Base-by-base conservation (phyloP, 1,284 basidiomycete genomes). In the Violaceomyces palustris region DNA sequence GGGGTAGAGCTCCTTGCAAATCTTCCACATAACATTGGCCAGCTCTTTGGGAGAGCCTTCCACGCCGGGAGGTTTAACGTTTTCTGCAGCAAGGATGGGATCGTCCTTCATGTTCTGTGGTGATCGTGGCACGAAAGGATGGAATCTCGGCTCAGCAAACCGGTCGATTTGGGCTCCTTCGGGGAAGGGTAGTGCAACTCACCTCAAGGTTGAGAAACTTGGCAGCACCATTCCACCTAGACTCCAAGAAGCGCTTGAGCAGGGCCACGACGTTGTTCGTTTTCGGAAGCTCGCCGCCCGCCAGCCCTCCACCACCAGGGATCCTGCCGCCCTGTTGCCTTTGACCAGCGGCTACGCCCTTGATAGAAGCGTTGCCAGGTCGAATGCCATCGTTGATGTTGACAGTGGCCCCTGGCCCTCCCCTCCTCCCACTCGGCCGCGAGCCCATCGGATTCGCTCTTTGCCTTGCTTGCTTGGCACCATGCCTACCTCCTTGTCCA, bases 11-110 rank as follows among this genome's bases (percentile, higher is more conserved):
- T 85, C 80, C 19, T 81, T 79, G 7, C 87, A 86, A 15, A 91
- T 77, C 75, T 91, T 92, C 77, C 88, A 88, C 28, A 91, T 81
- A 19, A 88, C 88, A 6, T 84, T 81, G 1, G 83, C 82, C 61
- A 88, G 84, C 56, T 80, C 82, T 27, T 75, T 69, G 12, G 79
- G 77, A 26, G 82, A 79, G 1, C 78, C 78, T 18, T 81, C 80
- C 22, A 78, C 74, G n/a, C 86, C 85, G 8, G 86, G 85, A 2
- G 84, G 78, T 21, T 77, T 69, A 34, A 91, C 75, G 32, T 81
- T 79, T 61, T 84, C 75, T 64, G 81, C 82, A 67, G 79, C 81
- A 46, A 91, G 75, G 34, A 83, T 75, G 30, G 83, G 80, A 68
- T 92, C 88, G 24, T 85, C 81, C 36, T 79, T 75, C 79, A 91